These are phyloP conservation scores for Saksenaea oblongispora DNA, from an alignment of 371 early-diverging fungal genomes.

Conservation along the genomic window DNA sequence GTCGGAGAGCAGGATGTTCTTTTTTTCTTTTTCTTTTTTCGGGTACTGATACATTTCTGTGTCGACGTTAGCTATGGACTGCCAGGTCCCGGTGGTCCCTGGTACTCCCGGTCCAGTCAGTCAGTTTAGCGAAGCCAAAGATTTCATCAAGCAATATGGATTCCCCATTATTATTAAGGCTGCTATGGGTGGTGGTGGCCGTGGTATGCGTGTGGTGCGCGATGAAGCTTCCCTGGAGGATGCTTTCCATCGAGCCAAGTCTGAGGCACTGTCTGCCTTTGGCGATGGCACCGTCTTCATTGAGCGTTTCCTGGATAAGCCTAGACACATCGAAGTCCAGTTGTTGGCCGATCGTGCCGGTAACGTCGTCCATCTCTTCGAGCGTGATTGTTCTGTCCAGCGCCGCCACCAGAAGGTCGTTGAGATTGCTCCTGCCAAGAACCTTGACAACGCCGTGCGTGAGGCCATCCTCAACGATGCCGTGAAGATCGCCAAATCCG, in stretches of 20 bases:
- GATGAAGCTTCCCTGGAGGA: conserved; percentile 63
- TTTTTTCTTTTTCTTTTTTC: neutral
- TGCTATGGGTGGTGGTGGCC: conserved; percentile 97
- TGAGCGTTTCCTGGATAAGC: conserved; percentile 90
- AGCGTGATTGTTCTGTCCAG: conserved; percentile 98
- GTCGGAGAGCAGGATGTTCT: neutral
- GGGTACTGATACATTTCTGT: neutral
- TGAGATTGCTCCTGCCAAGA: conserved; percentile 89
- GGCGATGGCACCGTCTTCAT: conserved; percentile 95
- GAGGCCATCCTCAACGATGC: conserved; percentile 87
- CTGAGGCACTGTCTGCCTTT: conserved; percentile 91
- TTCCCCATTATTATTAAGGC: conserved; percentile 97
- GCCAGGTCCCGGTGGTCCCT: conserved; percentile 85
- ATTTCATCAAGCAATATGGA: conserved; percentile 80
- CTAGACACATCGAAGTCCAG: conserved; percentile 98
- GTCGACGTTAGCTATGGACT: conserved; percentile 66
- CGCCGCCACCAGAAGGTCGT: conserved; percentile 98
- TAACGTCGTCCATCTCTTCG: conserved; percentile 87
- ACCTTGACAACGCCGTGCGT: conserved; percentile 66
- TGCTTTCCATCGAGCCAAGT: conserved; percentile 79
- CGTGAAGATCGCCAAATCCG: conserved; percentile 85
- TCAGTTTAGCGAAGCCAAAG: conserved; percentile 62
- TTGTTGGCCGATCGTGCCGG: conserved; percentile 88
- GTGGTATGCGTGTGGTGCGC: conserved; percentile 95
- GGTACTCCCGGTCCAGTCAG: conserved; percentile 87